Conservation (phyloP, 139 green algal species). For the Bryopsis sp. region DNA sequence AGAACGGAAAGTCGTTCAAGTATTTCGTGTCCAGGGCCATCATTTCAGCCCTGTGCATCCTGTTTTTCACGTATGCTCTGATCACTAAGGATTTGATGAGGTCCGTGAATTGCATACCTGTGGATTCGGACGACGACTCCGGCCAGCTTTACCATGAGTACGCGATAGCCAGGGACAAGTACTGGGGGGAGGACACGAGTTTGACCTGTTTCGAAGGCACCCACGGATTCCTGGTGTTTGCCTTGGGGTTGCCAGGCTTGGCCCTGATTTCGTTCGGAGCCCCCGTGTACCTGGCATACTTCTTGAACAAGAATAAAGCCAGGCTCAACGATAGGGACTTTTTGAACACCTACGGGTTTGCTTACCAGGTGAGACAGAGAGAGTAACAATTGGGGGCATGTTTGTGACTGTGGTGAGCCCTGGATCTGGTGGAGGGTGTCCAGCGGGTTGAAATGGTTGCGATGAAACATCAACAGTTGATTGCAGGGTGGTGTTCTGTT, state of each 20-base stretch:
- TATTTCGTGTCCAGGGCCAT: background rate
- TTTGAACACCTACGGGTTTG: constrained; percentile 11
- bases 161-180: constrained; percentile 6
- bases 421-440: no score
- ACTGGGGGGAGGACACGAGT: constrained; percentile 11
- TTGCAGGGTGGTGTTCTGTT: no score
- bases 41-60: background rate
- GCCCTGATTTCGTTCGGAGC: background rate
- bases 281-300: background rate
- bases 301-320: background rate
- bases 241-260: constrained; percentile 6
- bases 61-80: constrained; percentile 10
- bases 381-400: no score
- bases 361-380: no score
- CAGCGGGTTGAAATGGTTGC: no score
- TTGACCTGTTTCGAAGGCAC: background rate
- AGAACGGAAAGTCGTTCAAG: background rate
- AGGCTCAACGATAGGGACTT: background rate
- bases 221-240: background rate
- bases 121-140: background rate
- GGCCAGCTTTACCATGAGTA: background rate
- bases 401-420: no score
- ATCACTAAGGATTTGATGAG: constrained; percentile 6
- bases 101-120: constrained; percentile 5
- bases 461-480: no score